phyloP scores from a whole-genome alignment of 441 rosid genomes.

The Francoa sonchifolia region DNA sequence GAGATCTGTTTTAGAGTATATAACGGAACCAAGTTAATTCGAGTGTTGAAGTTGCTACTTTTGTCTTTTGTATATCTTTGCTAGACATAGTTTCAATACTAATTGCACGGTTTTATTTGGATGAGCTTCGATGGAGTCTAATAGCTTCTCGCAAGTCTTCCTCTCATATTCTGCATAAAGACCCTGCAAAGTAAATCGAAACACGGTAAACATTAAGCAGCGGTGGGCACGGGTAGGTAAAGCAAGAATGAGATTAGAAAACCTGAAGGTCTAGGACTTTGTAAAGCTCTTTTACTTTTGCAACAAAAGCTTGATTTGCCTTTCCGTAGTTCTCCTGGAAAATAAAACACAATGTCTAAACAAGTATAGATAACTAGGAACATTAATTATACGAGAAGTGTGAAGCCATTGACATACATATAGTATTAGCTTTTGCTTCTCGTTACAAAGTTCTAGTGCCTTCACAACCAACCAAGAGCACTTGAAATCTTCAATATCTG shows the following conservation, averaged over 20 bases:
- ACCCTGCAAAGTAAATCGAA: conserved; percentile 21
- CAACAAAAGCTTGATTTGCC: conserved; percentile 40
- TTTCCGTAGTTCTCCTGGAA: conserved; percentile 77
- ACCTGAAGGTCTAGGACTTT: conserved; percentile 67
- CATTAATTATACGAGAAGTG: neutral
- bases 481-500: conserved; percentile 87
- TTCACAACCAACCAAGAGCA: conserved; percentile 90
- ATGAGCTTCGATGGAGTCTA: conserved; percentile 26
- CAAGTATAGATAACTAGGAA: no score
- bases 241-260: no score
- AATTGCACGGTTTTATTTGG: conserved; percentile 29
- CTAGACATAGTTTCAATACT: conserved; percentile 28
- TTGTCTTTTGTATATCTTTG: conserved; percentile 29
- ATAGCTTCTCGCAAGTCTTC: conserved; percentile 23
- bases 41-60: conserved; percentile 16
- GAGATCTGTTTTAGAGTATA: no score
- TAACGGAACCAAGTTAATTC: no score
- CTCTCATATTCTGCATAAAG: conserved; percentile 28
- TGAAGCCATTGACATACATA: conserved; percentile 27
- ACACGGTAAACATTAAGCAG: no score
- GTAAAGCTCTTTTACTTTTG: conserved; percentile 62
- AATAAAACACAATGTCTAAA: conserved; percentile 10
- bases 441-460: conserved; percentile 54
- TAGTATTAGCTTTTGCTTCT: conserved; percentile 63
- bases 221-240: no score